These are phyloP conservation scores for Tanozyma kutaoensis DNA, from an alignment of 805 yeast genomes.

Conservation along the genomic window DNA sequence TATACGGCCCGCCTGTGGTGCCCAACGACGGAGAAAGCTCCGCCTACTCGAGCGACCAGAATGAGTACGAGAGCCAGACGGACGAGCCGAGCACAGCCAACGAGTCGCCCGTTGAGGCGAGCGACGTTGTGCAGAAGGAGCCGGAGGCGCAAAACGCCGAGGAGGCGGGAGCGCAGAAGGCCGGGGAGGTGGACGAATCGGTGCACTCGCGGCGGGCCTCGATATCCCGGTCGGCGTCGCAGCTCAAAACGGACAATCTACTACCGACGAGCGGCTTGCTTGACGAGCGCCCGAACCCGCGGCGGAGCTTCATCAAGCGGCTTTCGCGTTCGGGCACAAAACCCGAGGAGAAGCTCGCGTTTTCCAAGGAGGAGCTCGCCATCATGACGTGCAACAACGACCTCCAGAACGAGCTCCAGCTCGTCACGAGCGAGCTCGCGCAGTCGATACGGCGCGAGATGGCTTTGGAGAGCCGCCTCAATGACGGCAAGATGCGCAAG, in stretches of 20 bases:
- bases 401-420: conserved; percentile 47
- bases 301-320: conserved; percentile 19
- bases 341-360: too few relatives aligned
- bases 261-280: conserved; percentile 5
- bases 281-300: conserved; percentile 9
- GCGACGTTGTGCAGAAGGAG: background rate
- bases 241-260: conserved; percentile 5
- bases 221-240: conserved; percentile 7
- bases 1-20: conserved; percentile 1
- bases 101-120: background rate
- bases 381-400: conserved; percentile 46
- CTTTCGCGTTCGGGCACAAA: conserved; percentile 13
- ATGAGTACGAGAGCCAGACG: background rate
- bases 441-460: conserved; percentile 60
- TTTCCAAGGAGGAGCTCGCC: conserved; percentile 50
- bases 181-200: background rate
- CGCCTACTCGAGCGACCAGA: conserved; percentile 1
- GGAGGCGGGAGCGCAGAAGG: background rate
- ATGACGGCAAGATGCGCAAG: conserved; percentile 1
- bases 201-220: background rate
- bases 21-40: conserved; percentile 2
- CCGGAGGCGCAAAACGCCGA: background rate
- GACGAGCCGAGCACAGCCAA: background rate
- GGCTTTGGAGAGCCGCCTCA: conserved; percentile 35
- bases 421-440: conserved; percentile 63